phyloP scores from a whole-genome alignment of 1,284 basidiomycete genomes.

The Cystobasidium sp. region DNA sequence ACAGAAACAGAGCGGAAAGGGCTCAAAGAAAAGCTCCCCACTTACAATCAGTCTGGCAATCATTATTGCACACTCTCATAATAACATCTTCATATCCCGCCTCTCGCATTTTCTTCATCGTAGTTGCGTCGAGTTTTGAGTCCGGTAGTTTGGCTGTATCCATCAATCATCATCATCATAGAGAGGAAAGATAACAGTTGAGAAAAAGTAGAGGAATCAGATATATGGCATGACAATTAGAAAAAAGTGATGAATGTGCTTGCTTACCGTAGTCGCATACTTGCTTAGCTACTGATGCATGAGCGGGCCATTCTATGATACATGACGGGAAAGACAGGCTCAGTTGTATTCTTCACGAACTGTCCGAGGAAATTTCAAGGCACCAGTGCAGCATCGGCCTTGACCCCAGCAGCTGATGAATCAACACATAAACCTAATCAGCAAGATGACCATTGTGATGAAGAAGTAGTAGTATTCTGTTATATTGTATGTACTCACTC shows the following conservation, averaged over 20 bases:
- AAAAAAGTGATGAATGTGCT: background rate
- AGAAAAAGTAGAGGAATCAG: background rate
- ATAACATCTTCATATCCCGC: constrained; percentile 11
- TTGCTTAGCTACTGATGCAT: constrained; percentile 21
- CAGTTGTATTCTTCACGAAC: background rate
- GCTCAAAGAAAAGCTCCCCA: background rate
- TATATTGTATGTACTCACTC: constrained; percentile 1
- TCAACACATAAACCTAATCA: background rate
- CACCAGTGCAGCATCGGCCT: constrained; percentile 35
- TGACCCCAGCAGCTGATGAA: constrained; percentile 24
- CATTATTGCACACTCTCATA: constrained; percentile 22
- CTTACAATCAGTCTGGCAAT: constrained; percentile 16
- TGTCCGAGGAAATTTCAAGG: background rate
- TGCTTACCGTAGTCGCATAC: constrained; percentile 27
- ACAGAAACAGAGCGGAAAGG: too few species aligned
- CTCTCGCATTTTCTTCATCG: constrained; percentile 16
- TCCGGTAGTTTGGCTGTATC: constrained; percentile 19
- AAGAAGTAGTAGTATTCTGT: background rate
- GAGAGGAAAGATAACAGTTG: background rate
- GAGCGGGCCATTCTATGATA: constrained; percentile 23
- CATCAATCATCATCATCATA: too few species aligned
- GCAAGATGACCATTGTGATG: background rate
- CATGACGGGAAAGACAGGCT: background rate
- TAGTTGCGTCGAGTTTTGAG: background rate
- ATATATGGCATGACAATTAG: too few species aligned